A percentile compares a stretch with the other conserved stretches of the same genome.
Evolutionary conservation across 169 alveolate species (phyloP).

Genomic region (Theileria orientalis): DNA sequence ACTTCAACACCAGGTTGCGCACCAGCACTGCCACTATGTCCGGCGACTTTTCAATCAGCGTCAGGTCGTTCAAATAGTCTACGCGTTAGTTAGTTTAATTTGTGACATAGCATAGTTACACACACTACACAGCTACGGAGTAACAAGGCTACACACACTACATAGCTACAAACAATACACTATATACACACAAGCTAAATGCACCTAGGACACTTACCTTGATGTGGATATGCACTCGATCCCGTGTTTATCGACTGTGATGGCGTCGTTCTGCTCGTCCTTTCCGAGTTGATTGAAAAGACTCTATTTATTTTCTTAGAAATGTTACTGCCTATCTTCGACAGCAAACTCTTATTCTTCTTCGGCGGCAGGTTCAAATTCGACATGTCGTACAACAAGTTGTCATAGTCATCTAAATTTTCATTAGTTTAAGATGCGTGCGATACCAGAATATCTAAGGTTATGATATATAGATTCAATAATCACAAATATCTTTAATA

Average conservation of each 20-base stretch:
- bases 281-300: slow-evolving; percentile 16
- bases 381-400: slow-evolving; percentile 7
- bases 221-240: neutral
- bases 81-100: too few relatives aligned
- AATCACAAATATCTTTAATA: neutral
- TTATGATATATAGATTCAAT: neutral
- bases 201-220: neutral
- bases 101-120: too few relatives aligned
- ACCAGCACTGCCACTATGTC: slow-evolving; percentile 64
- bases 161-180: too few relatives aligned
- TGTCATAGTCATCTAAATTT: neutral
- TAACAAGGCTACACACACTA: too few relatives aligned
- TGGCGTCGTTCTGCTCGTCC: neutral
- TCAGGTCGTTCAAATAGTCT: neutral
- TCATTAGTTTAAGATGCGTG: too few relatives aligned
- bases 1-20: slow-evolving; percentile 67
- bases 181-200: too few relatives aligned
- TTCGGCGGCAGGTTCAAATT: slow-evolving; percentile 5
- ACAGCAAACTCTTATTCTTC: slow-evolving; percentile 11
- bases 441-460: neutral
- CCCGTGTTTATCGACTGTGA: neutral
- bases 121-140: too few relatives aligned
- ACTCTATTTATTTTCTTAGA: slow-evolving; percentile 8
- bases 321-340: neutral
- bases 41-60: slow-evolving; percentile 37